A percentile compares a stretch with the other conserved stretches of the same genome.
phyloP scores from a whole-genome alignment of 371 early-diverging fungal species.

The Mucor lusitanicus region DNA sequence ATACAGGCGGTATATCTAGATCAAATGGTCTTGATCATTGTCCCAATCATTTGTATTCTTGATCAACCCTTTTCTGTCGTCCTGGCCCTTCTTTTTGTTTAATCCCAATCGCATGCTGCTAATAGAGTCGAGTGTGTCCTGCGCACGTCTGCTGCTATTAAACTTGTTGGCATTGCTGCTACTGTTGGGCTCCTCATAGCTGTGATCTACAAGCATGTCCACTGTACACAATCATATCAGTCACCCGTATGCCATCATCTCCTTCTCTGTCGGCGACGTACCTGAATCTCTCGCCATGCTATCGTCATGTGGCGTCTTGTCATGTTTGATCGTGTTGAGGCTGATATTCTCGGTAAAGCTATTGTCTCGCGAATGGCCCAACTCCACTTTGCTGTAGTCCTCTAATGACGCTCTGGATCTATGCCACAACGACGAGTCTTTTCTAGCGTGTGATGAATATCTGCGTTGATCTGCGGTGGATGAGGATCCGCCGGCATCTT shows the following conservation, averaged over 20 bases:
- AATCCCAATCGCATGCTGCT: slow-evolving; percentile 13
- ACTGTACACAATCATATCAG: neutral
- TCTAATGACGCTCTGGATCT: slow-evolving; percentile 16
- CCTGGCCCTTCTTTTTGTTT: slow-evolving; percentile 10
- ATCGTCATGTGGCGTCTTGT: neutral
- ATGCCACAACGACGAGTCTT: slow-evolving; percentile 9
- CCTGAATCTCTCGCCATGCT: slow-evolving; percentile 4
- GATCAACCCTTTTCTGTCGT: slow-evolving; percentile 14
- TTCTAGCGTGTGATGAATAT: neutral
- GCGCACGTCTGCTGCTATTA: slow-evolving; percentile 14
- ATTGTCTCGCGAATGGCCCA: neutral
- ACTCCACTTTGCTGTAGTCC: neutral
- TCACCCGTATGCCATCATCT: neutral
- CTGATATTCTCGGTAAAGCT: slow-evolving; percentile 17
- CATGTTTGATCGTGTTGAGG: slow-evolving; percentile 8
- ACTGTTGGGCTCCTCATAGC: neutral
- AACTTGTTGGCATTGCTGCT: neutral
- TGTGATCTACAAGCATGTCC: slow-evolving; percentile 9
- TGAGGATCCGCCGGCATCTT: neutral
- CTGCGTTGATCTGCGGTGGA: neutral
- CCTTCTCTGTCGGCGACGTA: neutral
- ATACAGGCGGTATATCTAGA: neutral
- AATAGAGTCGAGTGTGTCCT: slow-evolving; percentile 23
- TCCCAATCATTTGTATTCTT: slow-evolving; percentile 1
- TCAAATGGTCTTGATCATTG: slow-evolving; percentile 3